These are phyloP conservation scores for Pyrenochaeta sp. DNA, from an alignment of 2,329 filamentous ascomycete species.

Conservation along the genomic window DNA sequence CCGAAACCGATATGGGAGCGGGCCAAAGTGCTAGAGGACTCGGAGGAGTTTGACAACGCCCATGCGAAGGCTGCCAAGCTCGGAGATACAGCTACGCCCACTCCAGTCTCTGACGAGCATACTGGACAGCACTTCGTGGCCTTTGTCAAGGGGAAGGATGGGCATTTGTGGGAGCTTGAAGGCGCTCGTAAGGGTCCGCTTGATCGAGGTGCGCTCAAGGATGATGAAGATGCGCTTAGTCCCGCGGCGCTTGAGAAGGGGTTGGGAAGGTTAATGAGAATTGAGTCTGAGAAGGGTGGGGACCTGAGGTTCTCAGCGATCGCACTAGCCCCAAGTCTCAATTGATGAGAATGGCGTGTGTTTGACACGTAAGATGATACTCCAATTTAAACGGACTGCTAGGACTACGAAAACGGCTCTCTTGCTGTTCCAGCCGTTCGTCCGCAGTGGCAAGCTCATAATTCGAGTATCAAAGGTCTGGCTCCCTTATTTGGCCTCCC, in stretches of 20 bases:
- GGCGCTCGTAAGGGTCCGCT: conserved; percentile 56
- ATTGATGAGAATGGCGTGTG: conserved; percentile 7
- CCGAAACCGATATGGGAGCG: conserved; percentile 56
- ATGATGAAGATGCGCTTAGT: conserved; percentile 57
- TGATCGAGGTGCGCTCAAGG: conserved; percentile 51
- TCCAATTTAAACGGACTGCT: no score
- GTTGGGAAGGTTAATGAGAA: conserved; percentile 47
- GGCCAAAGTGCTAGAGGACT: conserved; percentile 63
- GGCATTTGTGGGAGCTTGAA: conserved; percentile 58
- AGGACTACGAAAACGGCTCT: neutral
- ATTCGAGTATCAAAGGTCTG: neutral
- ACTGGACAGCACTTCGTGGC: conserved; percentile 56
- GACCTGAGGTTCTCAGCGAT: conserved; percentile 57
- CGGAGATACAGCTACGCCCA: conserved; percentile 52
- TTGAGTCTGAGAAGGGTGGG: conserved; percentile 48
- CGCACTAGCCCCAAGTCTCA: conserved; percentile 45
- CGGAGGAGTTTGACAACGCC: conserved; percentile 53
- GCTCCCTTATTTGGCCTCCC: conserved; percentile 2
- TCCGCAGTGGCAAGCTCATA: neutral
- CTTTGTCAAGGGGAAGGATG: conserved; percentile 57
- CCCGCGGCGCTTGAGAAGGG: conserved; percentile 53
- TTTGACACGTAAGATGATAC: neutral
- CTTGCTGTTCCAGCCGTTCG: neutral
- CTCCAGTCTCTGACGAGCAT: conserved; percentile 36
- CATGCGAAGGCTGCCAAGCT: conserved; percentile 53